Base-by-base conservation (phyloP, 768 basidiomycete species). In the Agrocybe praecox region DNA sequence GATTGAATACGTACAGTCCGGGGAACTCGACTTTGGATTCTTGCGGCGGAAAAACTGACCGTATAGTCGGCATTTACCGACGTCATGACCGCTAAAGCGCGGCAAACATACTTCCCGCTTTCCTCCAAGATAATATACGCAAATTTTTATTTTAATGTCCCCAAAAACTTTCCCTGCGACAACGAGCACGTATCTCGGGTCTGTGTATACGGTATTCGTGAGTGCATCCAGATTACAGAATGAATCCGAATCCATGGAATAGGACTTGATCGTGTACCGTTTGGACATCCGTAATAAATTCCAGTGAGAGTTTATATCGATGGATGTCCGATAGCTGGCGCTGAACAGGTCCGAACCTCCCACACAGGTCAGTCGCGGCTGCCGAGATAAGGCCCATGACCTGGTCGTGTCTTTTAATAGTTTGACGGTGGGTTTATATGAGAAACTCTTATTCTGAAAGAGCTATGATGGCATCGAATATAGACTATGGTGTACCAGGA, bases 361-460 rank as follows among this genome's bases (percentile, higher is more conserved):
- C 49, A 33, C 55, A 56, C 55, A 50, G 19, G 21, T 36, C 6
- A 44, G 26, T 29, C 21, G 33, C 57, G 44, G 53, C 29, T 14
- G n/a, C 56, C 51, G 52, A 14, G 34, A 24, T 34, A 36, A 26
- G 15, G 36, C 52, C 23, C 26, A 50, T 52, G 55, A 40, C 55
- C 24, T 23, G 17, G 22, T 26, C 32, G 48, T 15, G 23, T 56
- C 32, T 23, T 32, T 21, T 40, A 34, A 34, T 44, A 17, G 29
- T 29, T 18, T 50, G 55, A 57, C 34, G 24, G 46, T 50, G 19
- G 19, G 29, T 6, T 14, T 34, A 15, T 40, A 52, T 57, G 59
- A 48, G 56, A 61, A 36, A 47, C 57, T 57, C 22, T 54, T 42
- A 32, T 40, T 40, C 36, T 14, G n/a, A 40, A 15, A 14, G n/a